Conservation (phyloP, 2,329 filamentous ascomycete species). For the Phyllosticta paracitricarpa region DNA sequence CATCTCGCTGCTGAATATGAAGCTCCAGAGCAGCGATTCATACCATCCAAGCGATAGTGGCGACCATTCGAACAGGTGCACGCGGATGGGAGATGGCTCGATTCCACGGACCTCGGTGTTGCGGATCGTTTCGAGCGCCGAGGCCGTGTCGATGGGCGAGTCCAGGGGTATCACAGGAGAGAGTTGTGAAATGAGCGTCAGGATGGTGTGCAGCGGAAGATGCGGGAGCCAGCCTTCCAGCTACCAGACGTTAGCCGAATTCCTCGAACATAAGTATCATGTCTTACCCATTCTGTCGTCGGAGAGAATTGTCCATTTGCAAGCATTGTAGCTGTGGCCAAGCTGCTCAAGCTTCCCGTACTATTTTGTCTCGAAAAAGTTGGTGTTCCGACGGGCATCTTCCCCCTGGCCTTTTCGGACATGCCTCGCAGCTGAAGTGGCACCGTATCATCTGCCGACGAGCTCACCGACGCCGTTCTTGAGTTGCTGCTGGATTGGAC, state of each 20-base stretch:
- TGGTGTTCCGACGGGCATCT: slow-evolving; percentile 78
- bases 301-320: slow-evolving; percentile 61
- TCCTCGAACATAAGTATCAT: not conserved
- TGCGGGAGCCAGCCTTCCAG: slow-evolving; percentile 92
- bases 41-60: slow-evolving; percentile 89
- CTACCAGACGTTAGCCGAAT: slow-evolving; percentile 34
- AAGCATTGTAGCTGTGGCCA: slow-evolving; percentile 49
- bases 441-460: slow-evolving; percentile 64
- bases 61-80: slow-evolving; percentile 93
- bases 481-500: slow-evolving; percentile 33
- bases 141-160: slow-evolving; percentile 28
- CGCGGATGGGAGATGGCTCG: slow-evolving; percentile 62
- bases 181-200: slow-evolving; percentile 61
- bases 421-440: slow-evolving; percentile 78
- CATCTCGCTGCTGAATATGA: slow-evolving; percentile 87
- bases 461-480: slow-evolving; percentile 59
- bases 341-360: slow-evolving; percentile 64
- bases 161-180: slow-evolving; percentile 42
- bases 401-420: slow-evolving; percentile 94
- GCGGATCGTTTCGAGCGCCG: slow-evolving; percentile 41
- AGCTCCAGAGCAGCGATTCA: slow-evolving; percentile 85
- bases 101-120: slow-evolving; percentile 58
- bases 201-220: slow-evolving; percentile 75
- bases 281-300: slow-evolving; percentile 59
- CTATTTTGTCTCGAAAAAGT: slow-evolving; percentile 86